Percentiles rank a stretch among this genome's conserved stretches.
These are phyloP conservation scores for Nannochloris sp. DNA, from an alignment of 139 green algal genomes.

Conservation along the genomic window DNA sequence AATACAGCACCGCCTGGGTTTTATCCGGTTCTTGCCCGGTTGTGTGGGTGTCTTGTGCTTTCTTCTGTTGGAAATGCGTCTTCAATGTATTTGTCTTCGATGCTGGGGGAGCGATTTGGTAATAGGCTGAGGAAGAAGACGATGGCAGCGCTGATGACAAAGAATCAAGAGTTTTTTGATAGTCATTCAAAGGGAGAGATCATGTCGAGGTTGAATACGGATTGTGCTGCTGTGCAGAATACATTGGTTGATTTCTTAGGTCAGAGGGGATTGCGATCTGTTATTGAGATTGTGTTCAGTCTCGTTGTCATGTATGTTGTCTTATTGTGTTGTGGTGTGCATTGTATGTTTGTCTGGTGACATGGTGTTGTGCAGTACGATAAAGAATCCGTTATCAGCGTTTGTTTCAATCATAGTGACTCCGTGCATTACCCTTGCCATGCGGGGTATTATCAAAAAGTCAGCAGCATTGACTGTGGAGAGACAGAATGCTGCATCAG, in stretches of 20 bases:
- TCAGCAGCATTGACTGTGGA: constrained; percentile 12
- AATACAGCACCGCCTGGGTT: constrained; percentile 13
- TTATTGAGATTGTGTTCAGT: constrained; percentile 22
- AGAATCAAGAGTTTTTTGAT: constrained; percentile 23
- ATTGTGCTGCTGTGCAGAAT: constrained; percentile 20
- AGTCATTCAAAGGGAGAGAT: constrained; percentile 18
- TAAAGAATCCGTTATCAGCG: constrained; percentile 22
- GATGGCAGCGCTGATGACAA: constrained; percentile 12
- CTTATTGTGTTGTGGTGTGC: not conserved
- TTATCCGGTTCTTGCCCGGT: not conserved
- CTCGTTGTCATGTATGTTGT: constrained; percentile 17
- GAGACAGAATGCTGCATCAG: constrained; percentile 12
- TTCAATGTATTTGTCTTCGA: constrained; percentile 11
- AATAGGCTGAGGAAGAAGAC: constrained; percentile 10
- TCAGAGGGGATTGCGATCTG: constrained; percentile 17
- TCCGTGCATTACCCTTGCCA: constrained; percentile 11
- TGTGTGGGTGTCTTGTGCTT: constrained; percentile 19
- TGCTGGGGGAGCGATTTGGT: constrained; percentile 24
- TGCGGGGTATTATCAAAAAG: constrained; percentile 20
- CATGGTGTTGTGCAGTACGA: not conserved
- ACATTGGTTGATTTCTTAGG: constrained; percentile 28
- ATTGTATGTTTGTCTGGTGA: not conserved
- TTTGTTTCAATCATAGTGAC: constrained; percentile 17
- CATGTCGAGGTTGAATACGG: constrained; percentile 14
- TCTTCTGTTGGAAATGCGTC: constrained; percentile 11